Conservation (phyloP, 768 basidiomycete genomes). For the Rhizopogon sp. region DNA sequence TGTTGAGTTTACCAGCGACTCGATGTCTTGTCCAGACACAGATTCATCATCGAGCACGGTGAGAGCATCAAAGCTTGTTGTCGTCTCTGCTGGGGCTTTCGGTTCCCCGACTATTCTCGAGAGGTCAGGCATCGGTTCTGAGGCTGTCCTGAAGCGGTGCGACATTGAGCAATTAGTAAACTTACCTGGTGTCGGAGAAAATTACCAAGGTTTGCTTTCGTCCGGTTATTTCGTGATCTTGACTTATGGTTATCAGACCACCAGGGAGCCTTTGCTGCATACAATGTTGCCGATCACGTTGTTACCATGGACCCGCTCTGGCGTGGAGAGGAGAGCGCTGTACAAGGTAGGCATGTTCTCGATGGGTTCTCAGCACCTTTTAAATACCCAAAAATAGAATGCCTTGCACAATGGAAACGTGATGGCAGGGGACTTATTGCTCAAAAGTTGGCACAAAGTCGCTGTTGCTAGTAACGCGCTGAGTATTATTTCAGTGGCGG, state of each 20-base stretch:
- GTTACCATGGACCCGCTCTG: slow-evolving; percentile 46
- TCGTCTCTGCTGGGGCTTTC: slow-evolving; percentile 48
- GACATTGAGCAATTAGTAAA: slow-evolving; percentile 50
- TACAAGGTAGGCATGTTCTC: slow-evolving; percentile 31
- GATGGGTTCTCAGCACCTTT: slow-evolving; percentile 8
- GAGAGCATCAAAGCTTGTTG: slow-evolving; percentile 38
- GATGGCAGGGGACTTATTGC: slow-evolving; percentile 46
- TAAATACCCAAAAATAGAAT: slow-evolving; percentile 18
- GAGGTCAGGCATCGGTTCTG: slow-evolving; percentile 63
- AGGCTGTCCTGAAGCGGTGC: slow-evolving; percentile 38
- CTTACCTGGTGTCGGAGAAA: slow-evolving; percentile 77
- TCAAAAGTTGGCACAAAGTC: slow-evolving; percentile 41
- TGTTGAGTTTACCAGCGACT: slow-evolving; percentile 43
- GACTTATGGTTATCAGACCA: slow-evolving; percentile 19
- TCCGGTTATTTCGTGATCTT: background rate
- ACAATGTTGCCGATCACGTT: slow-evolving; percentile 37
- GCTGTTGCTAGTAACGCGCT: background rate
- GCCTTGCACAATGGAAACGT: slow-evolving; percentile 27
- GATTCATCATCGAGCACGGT: slow-evolving; percentile 20
- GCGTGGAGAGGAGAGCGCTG: slow-evolving; percentile 31
- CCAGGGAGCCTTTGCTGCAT: slow-evolving; percentile 24
- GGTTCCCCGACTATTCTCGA: slow-evolving; percentile 54
- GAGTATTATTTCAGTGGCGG: slow-evolving; percentile 31
- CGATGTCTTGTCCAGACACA: slow-evolving; percentile 14
- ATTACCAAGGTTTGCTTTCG: slow-evolving; percentile 44